A percentile compares a stretch with the other conserved stretches of the same genome.
phyloP scores from a whole-genome alignment of 257 asterid species.

The Solanum commersonii region DNA sequence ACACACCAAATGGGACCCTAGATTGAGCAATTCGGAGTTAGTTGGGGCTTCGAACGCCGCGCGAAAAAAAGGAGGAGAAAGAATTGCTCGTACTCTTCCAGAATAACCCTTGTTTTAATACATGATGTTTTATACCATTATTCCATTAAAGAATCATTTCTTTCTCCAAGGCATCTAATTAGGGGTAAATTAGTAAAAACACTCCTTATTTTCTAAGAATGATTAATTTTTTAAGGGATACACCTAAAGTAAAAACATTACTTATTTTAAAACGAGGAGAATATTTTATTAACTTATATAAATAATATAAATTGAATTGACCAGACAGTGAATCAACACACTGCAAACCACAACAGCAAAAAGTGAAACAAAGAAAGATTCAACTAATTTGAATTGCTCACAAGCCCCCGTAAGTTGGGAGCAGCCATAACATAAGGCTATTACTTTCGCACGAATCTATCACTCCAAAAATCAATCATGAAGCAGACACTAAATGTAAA shows the following conservation, averaged over 20 bases:
- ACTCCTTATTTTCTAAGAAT: neutral
- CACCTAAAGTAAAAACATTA: neutral
- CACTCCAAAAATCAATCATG: neutral
- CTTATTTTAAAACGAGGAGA: neutral
- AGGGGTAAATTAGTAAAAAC: neutral
- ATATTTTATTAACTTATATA: neutral
- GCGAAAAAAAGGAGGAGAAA: no score
- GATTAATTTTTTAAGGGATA: no score
- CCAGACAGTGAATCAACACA: neutral
- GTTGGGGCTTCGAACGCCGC: rapidly evolving
- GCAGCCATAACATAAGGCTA: neutral
- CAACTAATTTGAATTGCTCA: neutral
- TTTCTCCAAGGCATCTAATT: neutral
- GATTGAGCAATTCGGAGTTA: no score
- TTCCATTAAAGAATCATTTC: neutral
- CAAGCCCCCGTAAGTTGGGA: no score
- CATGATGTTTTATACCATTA: neutral
- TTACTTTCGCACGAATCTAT: neutral
- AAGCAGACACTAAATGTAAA: neutral
- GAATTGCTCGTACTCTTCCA: neutral
- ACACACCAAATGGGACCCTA: neutral
- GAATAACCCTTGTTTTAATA: neutral
- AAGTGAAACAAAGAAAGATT: neutral
- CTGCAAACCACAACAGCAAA: neutral
- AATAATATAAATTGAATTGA: neutral